Evolutionary conservation across 345 rosid species (phyloP), one percentile per base, ranked within the genome.

Genomic region (Eucalyptus globulus): DNA sequence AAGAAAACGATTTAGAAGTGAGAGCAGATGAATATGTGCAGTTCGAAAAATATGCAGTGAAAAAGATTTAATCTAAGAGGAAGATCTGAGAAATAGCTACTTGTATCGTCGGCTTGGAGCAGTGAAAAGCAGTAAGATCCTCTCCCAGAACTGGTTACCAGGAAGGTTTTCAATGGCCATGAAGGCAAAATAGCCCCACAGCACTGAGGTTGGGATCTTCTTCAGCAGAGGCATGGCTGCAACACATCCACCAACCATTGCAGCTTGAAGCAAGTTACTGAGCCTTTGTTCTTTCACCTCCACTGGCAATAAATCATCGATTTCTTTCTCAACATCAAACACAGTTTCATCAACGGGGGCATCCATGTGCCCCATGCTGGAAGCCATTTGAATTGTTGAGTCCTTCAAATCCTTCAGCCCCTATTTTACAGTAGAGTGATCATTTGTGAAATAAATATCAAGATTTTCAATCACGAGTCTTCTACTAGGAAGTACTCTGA

Each of bases 131-230:
- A 97, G 92, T 87, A 97, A 91, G 87, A 97, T 94, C 88, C 99
- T 93, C 92, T 96, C 99, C 99, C 99, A 97, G 90, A 97, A 97
- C 90, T 96, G 99, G 90, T 97, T 97, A 86, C 99, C 99, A 2
- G 99, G 98, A 87, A 97, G 93, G 94, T 98, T 97, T 90, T 97
- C 99, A 16, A 96, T 94, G 34, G 98, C 99, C 99, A 97, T 97
- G 92, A 92, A 97, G 67, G 98, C 98, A 62, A 97, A 97, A 92
- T 97, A 97, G 76, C 99, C 99, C 99, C 99, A 96, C 15, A 97
- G 96, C 85, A 97, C 99, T 22, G 99, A 94, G 69, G 98, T 95
- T 86, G 99, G 99, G 91, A 96, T 97, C 94, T 89, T 94, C 92
- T 96, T 96, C 86, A 97, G 94, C 69, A 95, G 17, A 43, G 99